These are phyloP conservation scores for Falciphora oryzae DNA, from an alignment of 2,329 filamentous ascomycete genomes.

Conservation along the genomic window DNA sequence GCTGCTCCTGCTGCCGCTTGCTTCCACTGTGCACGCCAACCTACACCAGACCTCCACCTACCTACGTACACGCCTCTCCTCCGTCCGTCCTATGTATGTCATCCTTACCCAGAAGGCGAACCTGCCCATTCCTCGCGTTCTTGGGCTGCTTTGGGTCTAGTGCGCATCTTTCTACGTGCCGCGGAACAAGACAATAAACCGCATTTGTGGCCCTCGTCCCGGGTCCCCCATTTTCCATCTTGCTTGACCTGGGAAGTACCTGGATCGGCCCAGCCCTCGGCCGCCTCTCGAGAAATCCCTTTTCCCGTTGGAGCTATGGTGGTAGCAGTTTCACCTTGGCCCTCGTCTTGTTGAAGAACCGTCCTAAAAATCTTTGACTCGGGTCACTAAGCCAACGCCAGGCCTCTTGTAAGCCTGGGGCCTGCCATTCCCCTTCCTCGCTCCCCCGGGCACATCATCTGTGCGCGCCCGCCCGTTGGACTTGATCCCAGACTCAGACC, in stretches of 20 bases:
- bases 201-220: slow-evolving; percentile 4
- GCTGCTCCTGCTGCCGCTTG: no score
- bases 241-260: slow-evolving; percentile 5
- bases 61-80: no score
- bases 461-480: slow-evolving; percentile 9
- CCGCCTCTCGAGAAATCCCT: slow-evolving; percentile 1
- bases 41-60: no score
- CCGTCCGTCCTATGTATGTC: slow-evolving; percentile 17
- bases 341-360: slow-evolving; percentile 8
- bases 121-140: slow-evolving; percentile 29
- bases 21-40: no score
- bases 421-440: slow-evolving; percentile 1
- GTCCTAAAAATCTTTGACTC: slow-evolving; percentile 10
- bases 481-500: slow-evolving; percentile 4
- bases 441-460: slow-evolving; percentile 7
- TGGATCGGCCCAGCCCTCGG: slow-evolving; percentile 5
- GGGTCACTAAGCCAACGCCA: neutral
- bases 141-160: slow-evolving; percentile 33
- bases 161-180: slow-evolving; percentile 12
- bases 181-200: slow-evolving; percentile 1
- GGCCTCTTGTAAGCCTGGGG: neutral
- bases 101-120: slow-evolving; percentile 22
- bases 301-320: slow-evolving; percentile 4
- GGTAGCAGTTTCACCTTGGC: slow-evolving; percentile 9
- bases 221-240: slow-evolving; percentile 3